Percentiles rank a stretch among this genome's conserved stretches.
Evolutionary conservation across 73 alveolate genomes (phyloP).

Genomic region (Paraurostyla sp.): DNA sequence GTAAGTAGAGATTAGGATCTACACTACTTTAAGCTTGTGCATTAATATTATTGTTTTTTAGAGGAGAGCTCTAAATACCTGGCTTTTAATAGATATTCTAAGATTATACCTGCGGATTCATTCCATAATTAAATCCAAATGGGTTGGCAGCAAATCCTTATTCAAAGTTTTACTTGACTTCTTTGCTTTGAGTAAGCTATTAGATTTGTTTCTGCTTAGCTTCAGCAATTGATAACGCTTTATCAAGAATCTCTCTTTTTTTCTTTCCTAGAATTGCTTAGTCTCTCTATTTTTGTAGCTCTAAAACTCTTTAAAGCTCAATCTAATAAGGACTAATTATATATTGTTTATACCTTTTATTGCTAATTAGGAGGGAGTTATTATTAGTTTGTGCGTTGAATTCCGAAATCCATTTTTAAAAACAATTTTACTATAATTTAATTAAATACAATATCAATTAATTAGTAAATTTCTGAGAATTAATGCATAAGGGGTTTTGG

Average conservation of each 20-base stretch:
- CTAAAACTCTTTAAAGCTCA: background rate
- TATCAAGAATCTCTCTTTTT: slow-evolving; percentile 2
- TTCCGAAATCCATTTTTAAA: too few relatives aligned
- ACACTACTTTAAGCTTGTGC: background rate
- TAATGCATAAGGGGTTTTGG: too few relatives aligned
- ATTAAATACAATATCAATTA: too few relatives aligned
- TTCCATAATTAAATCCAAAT: background rate
- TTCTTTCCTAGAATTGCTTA: slow-evolving; percentile 1
- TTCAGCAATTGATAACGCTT: slow-evolving; percentile 22
- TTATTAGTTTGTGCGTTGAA: too few relatives aligned
- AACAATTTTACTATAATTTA: too few relatives aligned
- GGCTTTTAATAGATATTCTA: background rate
- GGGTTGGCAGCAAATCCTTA: background rate
- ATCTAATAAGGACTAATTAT: too few relatives aligned
- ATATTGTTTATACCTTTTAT: too few relatives aligned
- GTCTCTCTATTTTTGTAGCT: background rate
- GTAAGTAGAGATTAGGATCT: background rate
- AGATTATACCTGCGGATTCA: background rate
- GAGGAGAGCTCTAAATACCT: background rate
- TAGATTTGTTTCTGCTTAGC: background rate
- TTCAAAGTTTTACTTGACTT: slow-evolving; percentile 22
- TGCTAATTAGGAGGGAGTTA: too few relatives aligned
- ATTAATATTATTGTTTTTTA: background rate
- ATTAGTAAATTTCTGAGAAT: too few relatives aligned
- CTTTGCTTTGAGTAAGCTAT: background rate